phyloP scores from a whole-genome alignment of 345 rosid genomes.

The Passiflora organensis region DNA sequence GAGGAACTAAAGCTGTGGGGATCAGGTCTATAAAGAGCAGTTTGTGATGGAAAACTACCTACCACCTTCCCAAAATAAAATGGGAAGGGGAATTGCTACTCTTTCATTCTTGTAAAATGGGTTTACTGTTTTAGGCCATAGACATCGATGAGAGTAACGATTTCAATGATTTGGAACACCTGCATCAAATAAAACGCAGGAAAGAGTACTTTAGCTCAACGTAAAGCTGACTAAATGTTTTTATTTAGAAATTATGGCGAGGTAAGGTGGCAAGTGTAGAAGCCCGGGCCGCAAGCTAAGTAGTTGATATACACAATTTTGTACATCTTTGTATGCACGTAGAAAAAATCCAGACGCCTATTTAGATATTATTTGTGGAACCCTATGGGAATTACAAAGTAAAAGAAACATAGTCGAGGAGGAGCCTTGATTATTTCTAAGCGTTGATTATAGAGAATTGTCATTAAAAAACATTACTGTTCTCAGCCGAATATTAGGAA shows the following conservation, averaged over 20 bases:
- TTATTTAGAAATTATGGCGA: no score
- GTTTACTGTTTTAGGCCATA: constrained; percentile 17
- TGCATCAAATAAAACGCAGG: constrained; percentile 8
- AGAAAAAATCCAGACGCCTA: no score
- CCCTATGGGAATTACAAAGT: no score
- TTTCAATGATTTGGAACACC: constrained; percentile 21
- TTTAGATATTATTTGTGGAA: no score
- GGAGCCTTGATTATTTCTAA: constrained; percentile 4
- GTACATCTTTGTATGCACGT: no score
- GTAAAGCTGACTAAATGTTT: neutral
- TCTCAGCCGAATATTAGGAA: no score
- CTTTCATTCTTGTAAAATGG: constrained; percentile 10
- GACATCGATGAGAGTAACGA: constrained; percentile 24
- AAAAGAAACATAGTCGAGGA: constrained; percentile 17
- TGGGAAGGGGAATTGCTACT: constrained; percentile 2
- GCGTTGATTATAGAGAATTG: neutral
- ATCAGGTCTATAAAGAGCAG: constrained; percentile 12
- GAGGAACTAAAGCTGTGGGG: constrained; percentile 22
- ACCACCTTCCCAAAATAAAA: constrained; percentile 27
- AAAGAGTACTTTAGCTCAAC: constrained; percentile 15
- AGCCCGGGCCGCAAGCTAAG: constrained; percentile 1
- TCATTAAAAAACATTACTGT: no score
- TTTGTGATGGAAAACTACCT: constrained; percentile 28
- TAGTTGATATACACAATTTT: no score
- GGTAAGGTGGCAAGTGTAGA: neutral